Evolutionary conservation across 2,329 filamentous ascomycete genomes (phyloP), one percentile per base, ranked within the genome.

Genomic region (Hysterium pulicare): DNA sequence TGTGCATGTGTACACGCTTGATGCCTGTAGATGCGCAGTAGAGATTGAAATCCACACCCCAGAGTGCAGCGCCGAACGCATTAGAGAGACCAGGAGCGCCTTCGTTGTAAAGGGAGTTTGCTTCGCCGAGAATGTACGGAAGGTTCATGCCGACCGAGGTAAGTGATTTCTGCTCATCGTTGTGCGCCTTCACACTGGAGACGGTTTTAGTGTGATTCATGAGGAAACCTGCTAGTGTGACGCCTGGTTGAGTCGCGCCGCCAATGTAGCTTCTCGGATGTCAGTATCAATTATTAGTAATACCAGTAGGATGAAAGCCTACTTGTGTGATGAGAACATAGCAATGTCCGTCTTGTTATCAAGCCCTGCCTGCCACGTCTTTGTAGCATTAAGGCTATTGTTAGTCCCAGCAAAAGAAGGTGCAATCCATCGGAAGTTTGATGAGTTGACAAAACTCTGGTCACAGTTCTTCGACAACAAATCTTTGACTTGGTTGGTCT

Each of bases 11-110:
- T 2, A 80, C 71, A 16, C 81, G 73, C 33, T 67, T 66, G 62
- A 84, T 76, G 13, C 75, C 76, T 2, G 72, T 71, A 0, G 74
- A 68, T 1, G 81, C 81, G 40, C 72, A 72, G 55, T 76, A 78
- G 5, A 84, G 68, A 49, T 76, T 77, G 66, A 82, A 84, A 61
- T 84, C 81, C 10, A 83, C 55, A 19, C 71, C 77, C 81, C 81
- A 84, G 15, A 84, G 75, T 8, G 81, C 79, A 8, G 81, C 81
- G 26, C 81, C 82, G 57, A 84, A 85, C 0, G 78, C 71, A 64
- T 84, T 81, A 30, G 78, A 82, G 15, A 84, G 67, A 0, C 81
- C 80, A 0, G 80, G 77, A 5, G 72, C 71, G 41, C 81, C 82
- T 64, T 84, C 69, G 58, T 79, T 78, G 62, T 78, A 83, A 8